Conservation (phyloP, 2,329 filamentous ascomycete genomes). For the Colletotrichum sp. region DNA sequence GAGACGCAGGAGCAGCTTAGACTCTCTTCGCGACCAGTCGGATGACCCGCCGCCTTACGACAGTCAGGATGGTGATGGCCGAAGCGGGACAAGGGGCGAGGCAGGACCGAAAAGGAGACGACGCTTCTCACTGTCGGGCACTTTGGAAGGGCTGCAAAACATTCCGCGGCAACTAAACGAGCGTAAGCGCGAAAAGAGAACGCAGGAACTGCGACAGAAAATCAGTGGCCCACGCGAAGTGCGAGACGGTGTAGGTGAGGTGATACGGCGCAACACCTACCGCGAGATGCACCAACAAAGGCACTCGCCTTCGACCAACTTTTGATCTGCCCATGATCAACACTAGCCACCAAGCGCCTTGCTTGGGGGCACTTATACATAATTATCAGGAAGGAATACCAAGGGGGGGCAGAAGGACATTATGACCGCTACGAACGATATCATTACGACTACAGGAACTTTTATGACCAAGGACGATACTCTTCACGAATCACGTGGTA, state of each 20-base stretch:
- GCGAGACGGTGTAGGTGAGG: constrained; percentile 62
- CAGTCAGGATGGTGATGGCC: not conserved
- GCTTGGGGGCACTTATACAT: not conserved
- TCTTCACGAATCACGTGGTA: not conserved
- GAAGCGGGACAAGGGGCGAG: constrained; percentile 29
- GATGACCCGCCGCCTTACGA: constrained; percentile 39
- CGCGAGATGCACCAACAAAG: constrained; percentile 30
- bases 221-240: constrained; percentile 66
- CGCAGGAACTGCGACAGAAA: constrained; percentile 61
- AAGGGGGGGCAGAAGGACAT: not conserved
- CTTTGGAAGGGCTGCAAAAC: constrained; percentile 57
- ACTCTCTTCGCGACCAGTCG: constrained; percentile 39
- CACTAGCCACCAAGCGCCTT: not conserved
- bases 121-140: constrained; percentile 49
- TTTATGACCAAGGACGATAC: constrained; percentile 5
- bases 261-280: constrained; percentile 53
- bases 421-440: constrained; percentile 10
- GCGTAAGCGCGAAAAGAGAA: constrained; percentile 62
- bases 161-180: constrained; percentile 63
- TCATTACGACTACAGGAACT: constrained; percentile 18
- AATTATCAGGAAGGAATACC: not conserved
- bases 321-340: constrained; percentile 4
- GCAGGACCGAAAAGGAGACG: constrained; percentile 26
- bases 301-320: constrained; percentile 4
- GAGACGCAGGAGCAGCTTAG: constrained; percentile 54